Evolutionary conservation across 2,329 filamentous ascomycete genomes (phyloP).

Genomic region (Rhynchosporium agropyri): DNA sequence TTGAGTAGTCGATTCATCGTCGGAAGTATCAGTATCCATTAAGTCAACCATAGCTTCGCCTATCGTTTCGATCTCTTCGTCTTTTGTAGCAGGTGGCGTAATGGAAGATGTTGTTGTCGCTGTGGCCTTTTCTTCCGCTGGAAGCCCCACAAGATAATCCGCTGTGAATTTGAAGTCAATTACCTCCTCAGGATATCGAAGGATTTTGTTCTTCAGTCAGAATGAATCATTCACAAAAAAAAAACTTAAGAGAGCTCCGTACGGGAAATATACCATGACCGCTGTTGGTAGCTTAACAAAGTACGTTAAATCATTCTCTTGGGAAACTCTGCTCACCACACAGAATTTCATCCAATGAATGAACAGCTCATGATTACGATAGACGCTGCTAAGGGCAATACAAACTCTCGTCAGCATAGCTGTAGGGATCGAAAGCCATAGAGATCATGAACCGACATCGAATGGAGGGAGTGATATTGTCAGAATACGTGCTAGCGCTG

Average conservation of each 20-base stretch:
- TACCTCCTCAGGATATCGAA: slow-evolving; percentile 10
- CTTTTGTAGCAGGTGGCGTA: background rate
- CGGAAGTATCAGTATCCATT: background rate
- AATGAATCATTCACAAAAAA: background rate
- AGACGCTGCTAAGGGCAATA: slow-evolving; percentile 8
- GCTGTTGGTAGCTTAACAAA: background rate
- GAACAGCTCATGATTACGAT: background rate
- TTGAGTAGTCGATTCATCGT: background rate
- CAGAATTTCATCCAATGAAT: background rate
- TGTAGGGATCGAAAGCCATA: background rate
- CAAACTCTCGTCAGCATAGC: background rate
- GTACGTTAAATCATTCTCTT: background rate
- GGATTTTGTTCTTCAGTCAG: background rate
- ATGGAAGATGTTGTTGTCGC: slow-evolving; percentile 1
- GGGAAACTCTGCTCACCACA: slow-evolving; percentile 4
- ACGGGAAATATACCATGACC: background rate
- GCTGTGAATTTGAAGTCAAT: slow-evolving; percentile 3
- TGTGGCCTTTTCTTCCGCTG: background rate
- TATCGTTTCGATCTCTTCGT: background rate
- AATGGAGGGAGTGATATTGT: slow-evolving; percentile 6
- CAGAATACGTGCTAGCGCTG: slow-evolving; percentile 1
- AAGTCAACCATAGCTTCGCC: background rate
- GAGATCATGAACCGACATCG: background rate
- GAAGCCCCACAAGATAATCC: background rate
- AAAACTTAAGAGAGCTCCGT: background rate